Evolutionary conservation across 768 basidiomycete species (phyloP), one percentile per base, ranked within the genome.

Genomic region (Hypsizygus marmoreus): DNA sequence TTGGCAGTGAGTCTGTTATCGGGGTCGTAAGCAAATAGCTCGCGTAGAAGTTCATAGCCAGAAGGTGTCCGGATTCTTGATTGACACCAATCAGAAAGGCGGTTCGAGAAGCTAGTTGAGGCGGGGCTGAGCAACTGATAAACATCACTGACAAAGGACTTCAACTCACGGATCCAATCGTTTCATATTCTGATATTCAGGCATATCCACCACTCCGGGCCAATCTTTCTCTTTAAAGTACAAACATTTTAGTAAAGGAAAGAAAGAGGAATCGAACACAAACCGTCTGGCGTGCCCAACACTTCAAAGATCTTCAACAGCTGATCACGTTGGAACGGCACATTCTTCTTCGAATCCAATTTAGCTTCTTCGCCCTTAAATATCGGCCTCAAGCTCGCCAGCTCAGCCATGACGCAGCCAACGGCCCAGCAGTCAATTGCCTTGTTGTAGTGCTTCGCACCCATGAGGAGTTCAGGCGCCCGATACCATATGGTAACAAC

Each of bases 401-500:
- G 71, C 67, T 99, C 97, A 1, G 95, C 97, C 69, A 95, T 87
- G 33, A 99, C 97, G 62, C 97, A 99, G 1, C 95, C 97, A 4
- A 98, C 85, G 19, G 97, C 95, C 97, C 97, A 99, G 43, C 92
- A 84, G 62, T 99, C 94, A 30, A 98, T 85, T 4, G 95, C 90
- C 56, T 91, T 93, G 54, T 97, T 95, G 65, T 99, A 99, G 66
- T 99, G 97, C 52, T 94, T 92, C 1, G 95, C 93, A 20, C 97
- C 95, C 70, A 99, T 78, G 8, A 99, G 77, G 2, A 99, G 81
- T 62, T 99, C 97, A 0, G 97, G 97, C 6, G 93, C 92, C 41
- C 97, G 89, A 63, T 99, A 99, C 97, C 97, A 98, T 60, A 99
- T 98, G 0, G 97, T 99, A 10, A 99, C 97, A 26, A 98, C 97